Evolutionary conservation across 768 basidiomycete genomes (phyloP).

Genomic region (Chalciporus chontae): DNA sequence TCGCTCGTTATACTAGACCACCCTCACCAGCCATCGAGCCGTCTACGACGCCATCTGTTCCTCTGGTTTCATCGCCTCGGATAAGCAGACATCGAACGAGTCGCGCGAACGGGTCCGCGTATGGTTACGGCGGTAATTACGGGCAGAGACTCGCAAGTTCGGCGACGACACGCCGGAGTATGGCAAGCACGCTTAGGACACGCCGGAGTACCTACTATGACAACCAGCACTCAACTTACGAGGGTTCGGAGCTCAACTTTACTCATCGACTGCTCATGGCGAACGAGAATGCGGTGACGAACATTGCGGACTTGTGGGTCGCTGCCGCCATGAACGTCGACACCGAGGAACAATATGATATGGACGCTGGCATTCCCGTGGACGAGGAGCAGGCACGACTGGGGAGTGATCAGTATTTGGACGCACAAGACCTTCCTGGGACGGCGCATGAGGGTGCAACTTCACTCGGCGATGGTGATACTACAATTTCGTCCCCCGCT

Average conservation of each 20-base stretch:
- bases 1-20: constrained; percentile 59
- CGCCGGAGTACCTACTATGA: constrained; percentile 47
- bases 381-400: constrained; percentile 24
- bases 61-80: constrained; percentile 40
- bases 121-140: constrained; percentile 64
- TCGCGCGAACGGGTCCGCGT: constrained; percentile 71
- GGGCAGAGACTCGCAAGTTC: constrained; percentile 53
- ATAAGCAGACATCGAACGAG: constrained; percentile 48
- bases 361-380: constrained; percentile 27
- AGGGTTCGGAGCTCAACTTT: constrained; percentile 68
- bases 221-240: constrained; percentile 38
- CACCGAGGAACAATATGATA: constrained; percentile 74
- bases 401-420: constrained; percentile 47
- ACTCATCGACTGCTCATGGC: constrained; percentile 87
- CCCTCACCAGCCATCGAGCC: constrained; percentile 42
- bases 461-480: constrained; percentile 13
- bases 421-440: constrained; percentile 29
- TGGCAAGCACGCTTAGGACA: constrained; percentile 48
- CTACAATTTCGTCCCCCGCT: constrained; percentile 20
- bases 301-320: constrained; percentile 96
- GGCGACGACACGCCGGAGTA: constrained; percentile 49
- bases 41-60: constrained; percentile 39
- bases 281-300: constrained; percentile 92
- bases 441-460: constrained; percentile 16
- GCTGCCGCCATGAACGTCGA: constrained; percentile 95